Evolutionary conservation across 2,329 filamentous ascomycete species (phyloP), one percentile per base, ranked within the genome.

Genomic region (Leptographium radiaticola): DNA sequence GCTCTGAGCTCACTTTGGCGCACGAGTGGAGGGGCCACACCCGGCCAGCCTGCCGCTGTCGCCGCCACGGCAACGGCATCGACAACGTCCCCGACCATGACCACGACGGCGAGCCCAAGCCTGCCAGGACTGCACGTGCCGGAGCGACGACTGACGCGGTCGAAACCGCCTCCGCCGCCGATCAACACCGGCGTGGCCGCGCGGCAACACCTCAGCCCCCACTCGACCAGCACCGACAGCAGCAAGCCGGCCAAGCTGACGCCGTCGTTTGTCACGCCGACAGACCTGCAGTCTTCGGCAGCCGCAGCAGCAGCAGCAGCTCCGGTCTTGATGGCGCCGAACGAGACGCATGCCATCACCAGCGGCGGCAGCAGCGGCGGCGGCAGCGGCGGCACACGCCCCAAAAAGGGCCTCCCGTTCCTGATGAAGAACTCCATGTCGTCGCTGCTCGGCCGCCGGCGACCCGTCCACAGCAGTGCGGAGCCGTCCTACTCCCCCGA

Each of bases 381-480:
- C 6, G 65, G 70, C 5, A 75, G 73, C 61, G 31, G n/a, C 44
- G 31, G 38, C 45, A 67, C 69, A 1, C 76, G 74, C 59, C 68
- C 70, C 33, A 77, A 73, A 59, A 80, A 79, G 58, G 70, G 76
- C 2, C 64, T 80, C 40, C 77, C 78, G 0, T 81, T 81, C 52
- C 66, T 81, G 25, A 56, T 46, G 10, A 80, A 79, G 60, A 80
- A 80, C 53, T 75, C 77, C 44, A 76, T 81, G 71, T 78, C 80
- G 2, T 77, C 75, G 0, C 64, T 83, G 25, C 68, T 83, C 51
- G 70, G 76, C 69, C 73, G 80, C 56, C 73, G 79, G 52, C 80
- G 76, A 59, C 73, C 73, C 13, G 75, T 70, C 16, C 76, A 80
- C 54, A 71, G 70, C 51, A 65, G 67, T 1, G 68, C 72, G 1